These are phyloP conservation scores for Capsella rubella DNA, from an alignment of 441 rosid species.

Conservation along the genomic window DNA sequence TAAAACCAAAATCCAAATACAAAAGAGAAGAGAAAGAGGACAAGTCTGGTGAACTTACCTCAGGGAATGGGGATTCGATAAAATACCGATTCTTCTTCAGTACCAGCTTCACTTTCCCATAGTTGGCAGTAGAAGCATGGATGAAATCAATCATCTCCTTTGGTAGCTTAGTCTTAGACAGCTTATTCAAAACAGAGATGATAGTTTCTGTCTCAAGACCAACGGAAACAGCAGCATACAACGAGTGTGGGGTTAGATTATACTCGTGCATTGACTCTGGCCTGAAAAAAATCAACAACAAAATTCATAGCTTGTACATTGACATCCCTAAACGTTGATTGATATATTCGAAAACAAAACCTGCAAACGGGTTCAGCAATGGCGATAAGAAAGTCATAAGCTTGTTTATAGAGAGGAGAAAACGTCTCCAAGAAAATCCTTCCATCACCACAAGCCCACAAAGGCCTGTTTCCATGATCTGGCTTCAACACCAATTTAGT, in stretches of 20 bases:
- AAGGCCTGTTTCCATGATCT: conserved; percentile 79
- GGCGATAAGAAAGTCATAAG: conserved; percentile 91
- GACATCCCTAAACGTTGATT: neutral
- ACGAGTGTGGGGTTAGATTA: conserved; percentile 88
- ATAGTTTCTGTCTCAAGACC: conserved; percentile 93
- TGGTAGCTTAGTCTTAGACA: conserved; percentile 92
- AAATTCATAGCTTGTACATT: neutral
- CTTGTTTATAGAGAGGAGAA: conserved; percentile 89
- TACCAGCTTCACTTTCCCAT: conserved; percentile 95
- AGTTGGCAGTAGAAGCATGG: conserved; percentile 85
- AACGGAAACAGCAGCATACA: conserved; percentile 95
- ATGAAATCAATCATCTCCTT: conserved; percentile 87
- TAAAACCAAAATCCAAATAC: neutral
- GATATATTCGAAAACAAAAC: conserved; percentile 31
- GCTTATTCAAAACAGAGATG: conserved; percentile 76
- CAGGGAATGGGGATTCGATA: conserved; percentile 89
- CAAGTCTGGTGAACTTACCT: conserved; percentile 52
- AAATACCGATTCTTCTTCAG: conserved; percentile 88
- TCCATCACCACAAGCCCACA: conserved; percentile 95
- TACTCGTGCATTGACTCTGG: conserved; percentile 98
- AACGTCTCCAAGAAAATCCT: conserved; percentile 85
- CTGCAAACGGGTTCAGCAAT: conserved; percentile 99
- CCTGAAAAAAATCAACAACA: conserved; percentile 49
- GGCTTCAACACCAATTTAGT: conserved; percentile 74
- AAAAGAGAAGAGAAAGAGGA: conserved; percentile 28